Base-by-base conservation (phyloP, 2,329 filamentous ascomycete genomes). In the Helotiales sp. region DNA sequence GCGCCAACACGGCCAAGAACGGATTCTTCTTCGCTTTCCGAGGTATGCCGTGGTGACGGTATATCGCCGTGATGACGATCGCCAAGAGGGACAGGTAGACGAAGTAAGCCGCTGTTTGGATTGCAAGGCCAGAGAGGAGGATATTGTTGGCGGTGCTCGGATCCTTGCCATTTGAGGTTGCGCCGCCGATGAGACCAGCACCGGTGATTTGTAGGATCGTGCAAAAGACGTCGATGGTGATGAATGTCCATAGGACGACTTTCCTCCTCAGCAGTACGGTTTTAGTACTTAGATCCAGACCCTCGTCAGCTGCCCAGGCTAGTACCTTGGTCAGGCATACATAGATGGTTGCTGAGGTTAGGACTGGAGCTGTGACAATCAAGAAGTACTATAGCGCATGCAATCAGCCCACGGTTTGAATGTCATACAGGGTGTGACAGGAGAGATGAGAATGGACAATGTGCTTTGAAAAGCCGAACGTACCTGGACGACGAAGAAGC, bases 321-420 rank as follows among this genome's bases (percentile, higher is more conserved):
- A 87, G 85, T 34, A 87, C 76, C 3, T 82, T 79, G 0, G 81
- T 83, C 6, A 87, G 78, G 55, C 85, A 78, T n/a, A 83, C 83
- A 78, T 87, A 88, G 59, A 87, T 83, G 0, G 82, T 81, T 0
- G 86, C 86, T 17, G 83, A 81, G 75, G 87, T 82, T 72, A 87
- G 85, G 43, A 88, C 86, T 1, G 86, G 86, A 0, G 85, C 85
- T 0, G 84, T 83, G 68, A 88, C 85, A 75, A 88, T 86, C 79
- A 86, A 86, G 79, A 88, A 88, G 78, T 87, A 87, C 73, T 45
- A 45, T 6, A 20, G 40, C 40, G 40, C 7, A n/a, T 20, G 10
- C 1, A 6, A 6, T 45, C 40, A 45, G 40, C 17, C 20, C 17
- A 45, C 8, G 6, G 40, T 8, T 45, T 11, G 11, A 34, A 5